Evolutionary conservation across 2,329 filamentous ascomycete species (phyloP), one percentile per base, ranked within the genome.

Genomic region (Scopulariopsis brevicaulis): DNA sequence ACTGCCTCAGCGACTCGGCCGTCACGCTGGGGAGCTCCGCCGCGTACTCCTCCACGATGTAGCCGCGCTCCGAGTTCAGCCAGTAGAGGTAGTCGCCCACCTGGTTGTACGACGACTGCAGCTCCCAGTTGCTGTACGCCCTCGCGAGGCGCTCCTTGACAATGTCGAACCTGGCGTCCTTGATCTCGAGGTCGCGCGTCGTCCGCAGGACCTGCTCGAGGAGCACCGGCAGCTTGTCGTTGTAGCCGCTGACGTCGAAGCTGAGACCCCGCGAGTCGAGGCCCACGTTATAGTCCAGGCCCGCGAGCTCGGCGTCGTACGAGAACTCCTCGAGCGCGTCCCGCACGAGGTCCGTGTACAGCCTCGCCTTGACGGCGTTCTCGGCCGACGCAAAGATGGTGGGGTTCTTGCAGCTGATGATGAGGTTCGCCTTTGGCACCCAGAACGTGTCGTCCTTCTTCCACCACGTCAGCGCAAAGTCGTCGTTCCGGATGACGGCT

Each of bases 361-460:
- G 72, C 59, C 83, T 84, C 2, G 87, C 82, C 67, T 94, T 90
- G 60, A 95, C 84, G 35, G 83, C 78, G 61, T 88, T 92, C 59
- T 87, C 85, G 1, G 91, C 88, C 4, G 89, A 91, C 1, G 89
- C 81, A 68, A 84, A 85, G n/a, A 89, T 84, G 53, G 96, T 73
- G 0, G 91, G 88, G 60, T 86, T 96, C 64, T 86, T 83, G 63
- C 95, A 79, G 64, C 86, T 90, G 62, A 96, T 83, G 63, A 91
- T 82, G 20, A 97, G 76, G 60, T 91, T 94, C 3, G 90, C 94
- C 70, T 96, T 96, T 10, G 94, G 94, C 11, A 97, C 94, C 92
- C 93, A 97, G 72, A 97, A 99, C 0, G 86, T 91, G 65, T 99
- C 94, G 66, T 99, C 94, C 73, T 97, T 97, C 77, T 99, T 99